These are phyloP conservation scores for Gastrolobium villosum DNA, from an alignment of 306 rosid species.

Conservation along the genomic window DNA sequence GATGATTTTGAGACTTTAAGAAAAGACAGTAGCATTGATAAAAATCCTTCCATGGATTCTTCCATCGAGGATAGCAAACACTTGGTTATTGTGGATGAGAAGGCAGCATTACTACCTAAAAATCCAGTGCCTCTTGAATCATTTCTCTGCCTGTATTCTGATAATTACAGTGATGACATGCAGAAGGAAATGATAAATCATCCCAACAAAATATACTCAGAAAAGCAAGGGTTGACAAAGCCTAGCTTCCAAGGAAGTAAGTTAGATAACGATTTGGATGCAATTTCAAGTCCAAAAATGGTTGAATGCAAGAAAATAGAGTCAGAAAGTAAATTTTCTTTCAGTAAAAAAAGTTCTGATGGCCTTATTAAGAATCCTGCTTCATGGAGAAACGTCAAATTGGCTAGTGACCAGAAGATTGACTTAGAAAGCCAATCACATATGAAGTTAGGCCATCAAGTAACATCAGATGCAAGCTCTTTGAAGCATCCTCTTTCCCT, in stretches of 20 bases:
- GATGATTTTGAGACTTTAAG: conserved; percentile 51
- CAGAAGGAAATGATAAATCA: conserved; percentile 46
- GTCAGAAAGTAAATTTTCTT: conserved; percentile 49
- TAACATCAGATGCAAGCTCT: conserved; percentile 39
- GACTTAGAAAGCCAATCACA: conserved; percentile 46
- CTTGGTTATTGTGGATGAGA: conserved; percentile 49
- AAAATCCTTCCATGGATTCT: conserved; percentile 48
- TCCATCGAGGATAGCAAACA: conserved; percentile 56
- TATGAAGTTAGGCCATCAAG: too few species aligned
- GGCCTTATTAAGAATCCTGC: conserved; percentile 39
- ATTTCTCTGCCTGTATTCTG: conserved; percentile 43
- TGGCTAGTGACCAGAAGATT: conserved; percentile 40
- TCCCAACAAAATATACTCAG: conserved; percentile 43
- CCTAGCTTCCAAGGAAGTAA: conserved; percentile 45
- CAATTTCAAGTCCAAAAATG: conserved; percentile 43
- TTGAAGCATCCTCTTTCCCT: conserved; percentile 64
- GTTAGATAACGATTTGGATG: conserved; percentile 35
- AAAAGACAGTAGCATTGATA: conserved; percentile 49
- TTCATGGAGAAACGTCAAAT: conserved; percentile 46
- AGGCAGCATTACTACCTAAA: conserved; percentile 44
- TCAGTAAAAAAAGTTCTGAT: conserved; percentile 32
- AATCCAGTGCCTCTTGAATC: conserved; percentile 58
- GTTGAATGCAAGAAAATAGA: conserved; percentile 49
- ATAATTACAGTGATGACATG: conserved; percentile 43
- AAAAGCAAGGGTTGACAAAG: conserved; percentile 51